These are phyloP conservation scores for Ogataea philodendri DNA, from an alignment of 805 yeast genomes.

Conservation along the genomic window DNA sequence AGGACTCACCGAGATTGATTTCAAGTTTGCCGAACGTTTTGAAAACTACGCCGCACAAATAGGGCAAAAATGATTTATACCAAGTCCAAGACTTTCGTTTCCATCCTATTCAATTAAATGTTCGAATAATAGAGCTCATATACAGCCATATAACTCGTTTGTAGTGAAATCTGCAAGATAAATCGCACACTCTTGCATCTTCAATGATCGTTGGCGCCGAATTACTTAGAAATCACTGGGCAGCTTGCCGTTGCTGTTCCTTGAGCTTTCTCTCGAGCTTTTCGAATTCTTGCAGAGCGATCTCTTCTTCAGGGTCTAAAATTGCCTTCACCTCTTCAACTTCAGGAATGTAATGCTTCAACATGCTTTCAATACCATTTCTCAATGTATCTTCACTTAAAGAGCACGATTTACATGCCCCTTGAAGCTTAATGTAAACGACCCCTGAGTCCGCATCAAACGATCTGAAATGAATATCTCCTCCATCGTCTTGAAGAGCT, in stretches of 20 bases:
- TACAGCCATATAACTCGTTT: neutral
- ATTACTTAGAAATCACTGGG: too few relatives aligned
- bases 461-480: conserved; percentile 64
- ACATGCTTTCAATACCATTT: conserved; percentile 68
- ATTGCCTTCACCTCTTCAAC: conserved; percentile 51
- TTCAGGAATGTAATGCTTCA: conserved; percentile 67
- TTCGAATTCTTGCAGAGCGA: conserved; percentile 80
- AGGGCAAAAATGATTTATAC: conserved; percentile 8
- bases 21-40: conserved; percentile 52
- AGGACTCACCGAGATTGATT: conserved; percentile 54
- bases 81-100: too few relatives aligned
- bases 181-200: conserved; percentile 2
- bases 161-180: neutral
- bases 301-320: conserved; percentile 41
- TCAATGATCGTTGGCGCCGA: too few relatives aligned
- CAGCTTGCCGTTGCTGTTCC: conserved; percentile 21
- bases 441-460: conserved; percentile 57
- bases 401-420: conserved; percentile 75
- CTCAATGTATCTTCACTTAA: conserved; percentile 63
- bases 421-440: conserved; percentile 57
- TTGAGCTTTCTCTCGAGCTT: conserved; percentile 66
- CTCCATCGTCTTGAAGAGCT: conserved; percentile 74
- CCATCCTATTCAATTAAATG: too few relatives aligned
- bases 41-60: conserved; percentile 36
- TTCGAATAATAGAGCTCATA: too few relatives aligned